Conservation (phyloP, 2,329 filamentous ascomycete species). For the Amesomyces nigricolor region DNA sequence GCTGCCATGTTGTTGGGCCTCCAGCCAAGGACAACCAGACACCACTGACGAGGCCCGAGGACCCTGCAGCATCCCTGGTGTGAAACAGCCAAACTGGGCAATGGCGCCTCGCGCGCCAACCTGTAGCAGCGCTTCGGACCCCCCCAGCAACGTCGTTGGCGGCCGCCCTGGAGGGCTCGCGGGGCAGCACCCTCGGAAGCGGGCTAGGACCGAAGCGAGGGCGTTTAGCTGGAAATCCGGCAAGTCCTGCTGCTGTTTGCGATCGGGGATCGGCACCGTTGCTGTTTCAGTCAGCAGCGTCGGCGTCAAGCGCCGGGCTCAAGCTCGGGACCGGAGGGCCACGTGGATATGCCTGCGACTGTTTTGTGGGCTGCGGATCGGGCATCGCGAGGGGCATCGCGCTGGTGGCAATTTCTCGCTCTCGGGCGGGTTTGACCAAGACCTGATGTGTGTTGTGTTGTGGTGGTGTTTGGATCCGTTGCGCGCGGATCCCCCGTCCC, state of each 20-base stretch:
- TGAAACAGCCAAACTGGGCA: conserved; percentile 17
- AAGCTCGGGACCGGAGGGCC: background rate
- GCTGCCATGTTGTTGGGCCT: too few relatives aligned
- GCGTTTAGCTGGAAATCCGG: conserved; percentile 1
- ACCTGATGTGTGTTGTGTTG: background rate
- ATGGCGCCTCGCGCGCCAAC: conserved; percentile 19
- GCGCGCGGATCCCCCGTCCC: background rate
- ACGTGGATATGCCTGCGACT: background rate
- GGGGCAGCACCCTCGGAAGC: background rate
- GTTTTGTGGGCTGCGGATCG: too few relatives aligned
- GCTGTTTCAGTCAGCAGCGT: conserved; percentile 12
- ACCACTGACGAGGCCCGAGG: conserved; percentile 9
- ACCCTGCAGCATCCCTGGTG: conserved; percentile 7
- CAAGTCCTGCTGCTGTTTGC: conserved; percentile 1
- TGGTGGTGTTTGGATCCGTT: background rate
- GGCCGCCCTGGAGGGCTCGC: background rate
- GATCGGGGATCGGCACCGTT: conserved; percentile 11
- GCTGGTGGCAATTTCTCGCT: too few relatives aligned
- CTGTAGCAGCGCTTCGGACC: conserved; percentile 9
- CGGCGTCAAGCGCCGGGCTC: background rate
- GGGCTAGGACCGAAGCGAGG: background rate
- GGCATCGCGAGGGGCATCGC: too few relatives aligned
- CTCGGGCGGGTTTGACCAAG: too few relatives aligned
- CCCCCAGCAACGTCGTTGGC: conserved; percentile 7
- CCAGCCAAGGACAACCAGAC: background rate